These are phyloP conservation scores for Camelina laxa DNA, from an alignment of 345 rosid genomes.

Conservation along the genomic window DNA sequence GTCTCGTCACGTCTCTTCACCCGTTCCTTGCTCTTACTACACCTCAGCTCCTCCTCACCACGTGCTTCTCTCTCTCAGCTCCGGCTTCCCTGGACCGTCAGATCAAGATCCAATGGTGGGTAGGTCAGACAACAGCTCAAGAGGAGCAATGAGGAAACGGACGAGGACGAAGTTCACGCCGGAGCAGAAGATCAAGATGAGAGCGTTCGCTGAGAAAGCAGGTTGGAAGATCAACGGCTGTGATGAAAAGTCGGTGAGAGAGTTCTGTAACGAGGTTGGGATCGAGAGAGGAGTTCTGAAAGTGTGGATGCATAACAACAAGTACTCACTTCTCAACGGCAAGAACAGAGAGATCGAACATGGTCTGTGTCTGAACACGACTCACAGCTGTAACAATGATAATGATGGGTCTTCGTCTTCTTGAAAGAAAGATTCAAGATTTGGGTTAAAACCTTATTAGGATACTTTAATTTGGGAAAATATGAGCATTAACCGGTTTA, in stretches of 20 bases:
- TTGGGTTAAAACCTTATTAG: constrained; percentile 18
- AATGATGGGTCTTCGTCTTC: constrained; percentile 42
- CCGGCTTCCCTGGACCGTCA: constrained; percentile 45
- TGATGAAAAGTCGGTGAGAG: constrained; percentile 55
- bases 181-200: constrained; percentile 77
- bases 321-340: constrained; percentile 53
- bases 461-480: constrained; percentile 16
- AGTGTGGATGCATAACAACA: constrained; percentile 90
- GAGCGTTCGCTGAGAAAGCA: constrained; percentile 62
- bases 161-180: constrained; percentile 71
- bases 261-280: constrained; percentile 65
- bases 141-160: constrained; percentile 53
- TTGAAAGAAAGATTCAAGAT: constrained; percentile 5
- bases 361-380: constrained; percentile 34
- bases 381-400: constrained; percentile 26
- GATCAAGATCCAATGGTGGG: constrained; percentile 43
- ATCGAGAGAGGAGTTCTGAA: constrained; percentile 72
- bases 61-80: constrained; percentile 59
- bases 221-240: constrained; percentile 75
- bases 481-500: constrained; percentile 36
- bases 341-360: constrained; percentile 38
- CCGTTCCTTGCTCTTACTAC: constrained; percentile 66
- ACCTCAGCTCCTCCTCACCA: constrained; percentile 63
- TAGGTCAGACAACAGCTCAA: constrained; percentile 40
- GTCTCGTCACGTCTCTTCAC: constrained; percentile 57